Conservation (phyloP, 495 filamentous ascomycete genomes). For the Hypoxylon rickii region DNA sequence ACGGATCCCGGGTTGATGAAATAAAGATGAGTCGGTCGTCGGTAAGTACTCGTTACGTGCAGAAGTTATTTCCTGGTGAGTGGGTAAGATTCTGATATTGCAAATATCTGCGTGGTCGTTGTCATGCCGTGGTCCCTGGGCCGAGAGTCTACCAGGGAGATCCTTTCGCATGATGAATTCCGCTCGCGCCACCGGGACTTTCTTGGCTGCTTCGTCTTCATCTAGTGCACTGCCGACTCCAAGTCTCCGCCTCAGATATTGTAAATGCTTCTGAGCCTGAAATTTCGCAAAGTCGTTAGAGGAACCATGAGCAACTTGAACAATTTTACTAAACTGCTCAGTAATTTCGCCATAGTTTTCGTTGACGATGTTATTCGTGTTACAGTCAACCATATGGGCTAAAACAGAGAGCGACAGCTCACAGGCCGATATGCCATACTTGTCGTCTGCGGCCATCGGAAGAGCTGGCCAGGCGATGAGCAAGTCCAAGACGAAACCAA, state of each 20-base stretch:
- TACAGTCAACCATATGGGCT: conserved; percentile 40
- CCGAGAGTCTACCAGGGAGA: conserved; percentile 57
- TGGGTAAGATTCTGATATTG: conserved; percentile 68
- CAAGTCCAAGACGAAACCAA: conserved; percentile 30
- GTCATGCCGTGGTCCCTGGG: conserved; percentile 63
- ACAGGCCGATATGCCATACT: conserved; percentile 19
- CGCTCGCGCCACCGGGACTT: conserved; percentile 13
- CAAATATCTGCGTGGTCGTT: conserved; percentile 66
- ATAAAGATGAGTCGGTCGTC: conserved; percentile 49
- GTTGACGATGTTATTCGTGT: conserved; percentile 41
- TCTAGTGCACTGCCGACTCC: conserved; percentile 29
- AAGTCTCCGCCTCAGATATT: conserved; percentile 38
- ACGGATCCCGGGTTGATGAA: conserved; percentile 61
- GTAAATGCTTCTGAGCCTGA: conserved; percentile 35
- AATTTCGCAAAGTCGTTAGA: conserved; percentile 36
- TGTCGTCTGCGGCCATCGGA: conserved; percentile 3
- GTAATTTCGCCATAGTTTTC: conserved; percentile 28
- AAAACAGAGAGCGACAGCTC: conserved; percentile 39
- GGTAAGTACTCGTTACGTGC: conserved; percentile 64
- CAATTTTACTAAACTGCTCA: conserved; percentile 1
- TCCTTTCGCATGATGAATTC: conserved; percentile 51
- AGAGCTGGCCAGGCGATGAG: conserved; percentile 6
- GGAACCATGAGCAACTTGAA: conserved; percentile 9
- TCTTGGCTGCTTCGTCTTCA: background rate
- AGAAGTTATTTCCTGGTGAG: conserved; percentile 61